phyloP scores from a whole-genome alignment of 148 eudicot species.

The Beta vulgaris region DNA sequence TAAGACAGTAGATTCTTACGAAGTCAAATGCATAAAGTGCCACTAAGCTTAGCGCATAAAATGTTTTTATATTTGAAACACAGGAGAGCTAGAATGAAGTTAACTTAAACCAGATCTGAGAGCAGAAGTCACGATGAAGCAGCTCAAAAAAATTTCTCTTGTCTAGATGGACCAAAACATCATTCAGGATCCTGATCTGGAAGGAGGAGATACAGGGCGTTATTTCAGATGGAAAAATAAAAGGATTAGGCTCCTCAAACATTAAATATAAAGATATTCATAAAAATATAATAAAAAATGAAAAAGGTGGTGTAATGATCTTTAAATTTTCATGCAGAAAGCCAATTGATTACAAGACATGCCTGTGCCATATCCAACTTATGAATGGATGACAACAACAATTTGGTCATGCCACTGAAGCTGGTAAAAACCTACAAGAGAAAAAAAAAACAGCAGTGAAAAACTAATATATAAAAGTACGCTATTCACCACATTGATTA shows the following conservation, averaged over 20 bases:
- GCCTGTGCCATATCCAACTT: slow-evolving; percentile 50
- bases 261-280: background rate
- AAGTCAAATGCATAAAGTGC: background rate
- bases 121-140: slow-evolving; percentile 33
- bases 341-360: slow-evolving; percentile 29
- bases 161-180: slow-evolving; percentile 47
- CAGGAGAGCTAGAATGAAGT: background rate
- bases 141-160: slow-evolving; percentile 48
- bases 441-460: slow-evolving; percentile 8
- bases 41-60: background rate
- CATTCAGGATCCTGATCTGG: slow-evolving; percentile 63
- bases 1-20: slow-evolving; percentile 20
- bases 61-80: background rate
- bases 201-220: background rate
- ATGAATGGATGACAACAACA: slow-evolving; percentile 43
- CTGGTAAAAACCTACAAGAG: slow-evolving; percentile 55
- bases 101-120: slow-evolving; percentile 51
- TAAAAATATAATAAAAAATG: background rate
- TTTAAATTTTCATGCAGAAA: background rate
- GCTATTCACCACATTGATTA: background rate
- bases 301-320: background rate
- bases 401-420: slow-evolving; percentile 34
- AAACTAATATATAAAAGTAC: slow-evolving; percentile 15
- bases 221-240: background rate
- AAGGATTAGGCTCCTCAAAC: background rate